Percentiles rank a stretch among this genome's conserved stretches.
Evolutionary conservation across 2,329 filamentous ascomycete genomes (phyloP).

Genomic region (Alternaria brassicae): DNA sequence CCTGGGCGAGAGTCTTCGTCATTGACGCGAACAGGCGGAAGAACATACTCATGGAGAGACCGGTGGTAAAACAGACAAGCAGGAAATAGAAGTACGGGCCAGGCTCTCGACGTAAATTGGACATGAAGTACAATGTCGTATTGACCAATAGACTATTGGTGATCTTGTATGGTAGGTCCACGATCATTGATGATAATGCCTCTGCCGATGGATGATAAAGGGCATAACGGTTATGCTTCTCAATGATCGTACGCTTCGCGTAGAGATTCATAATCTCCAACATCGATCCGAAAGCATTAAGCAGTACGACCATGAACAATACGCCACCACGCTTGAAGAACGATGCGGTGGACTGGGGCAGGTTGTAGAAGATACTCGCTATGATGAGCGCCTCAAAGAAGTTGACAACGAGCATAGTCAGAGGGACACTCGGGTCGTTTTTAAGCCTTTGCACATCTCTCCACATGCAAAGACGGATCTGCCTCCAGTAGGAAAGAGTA

Average conservation of each 20-base stretch:
- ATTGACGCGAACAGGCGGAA: slow-evolving; percentile 78
- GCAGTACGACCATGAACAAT: slow-evolving; percentile 84
- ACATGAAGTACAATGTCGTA: slow-evolving; percentile 55
- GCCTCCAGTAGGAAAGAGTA: slow-evolving; percentile 50
- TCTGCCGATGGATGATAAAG: slow-evolving; percentile 87
- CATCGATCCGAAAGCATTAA: slow-evolving; percentile 71
- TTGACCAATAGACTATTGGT: slow-evolving; percentile 51
- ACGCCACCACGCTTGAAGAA: slow-evolving; percentile 65
- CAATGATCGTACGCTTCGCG: slow-evolving; percentile 84
- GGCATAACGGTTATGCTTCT: slow-evolving; percentile 80
- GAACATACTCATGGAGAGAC: slow-evolving; percentile 79
- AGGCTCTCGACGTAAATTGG: slow-evolving; percentile 59
- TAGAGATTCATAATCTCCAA: slow-evolving; percentile 71
- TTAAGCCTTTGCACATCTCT: slow-evolving; percentile 10
- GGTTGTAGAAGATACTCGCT: slow-evolving; percentile 78
- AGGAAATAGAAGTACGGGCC: slow-evolving; percentile 84
- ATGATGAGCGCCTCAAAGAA: slow-evolving; percentile 76
- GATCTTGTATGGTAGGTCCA: slow-evolving; percentile 57
- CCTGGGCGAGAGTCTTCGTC: slow-evolving; percentile 68
- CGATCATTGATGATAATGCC: slow-evolving; percentile 61
- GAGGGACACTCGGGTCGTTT: slow-evolving; percentile 58
- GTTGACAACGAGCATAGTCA: slow-evolving; percentile 73
- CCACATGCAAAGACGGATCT: slow-evolving; percentile 9
- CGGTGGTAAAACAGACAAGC: slow-evolving; percentile 62
- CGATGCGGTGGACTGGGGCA: slow-evolving; percentile 57